Evolutionary conservation across 1,139 yeast species (phyloP).

Genomic region (Nadsonia starkeyi-henricii): DNA sequence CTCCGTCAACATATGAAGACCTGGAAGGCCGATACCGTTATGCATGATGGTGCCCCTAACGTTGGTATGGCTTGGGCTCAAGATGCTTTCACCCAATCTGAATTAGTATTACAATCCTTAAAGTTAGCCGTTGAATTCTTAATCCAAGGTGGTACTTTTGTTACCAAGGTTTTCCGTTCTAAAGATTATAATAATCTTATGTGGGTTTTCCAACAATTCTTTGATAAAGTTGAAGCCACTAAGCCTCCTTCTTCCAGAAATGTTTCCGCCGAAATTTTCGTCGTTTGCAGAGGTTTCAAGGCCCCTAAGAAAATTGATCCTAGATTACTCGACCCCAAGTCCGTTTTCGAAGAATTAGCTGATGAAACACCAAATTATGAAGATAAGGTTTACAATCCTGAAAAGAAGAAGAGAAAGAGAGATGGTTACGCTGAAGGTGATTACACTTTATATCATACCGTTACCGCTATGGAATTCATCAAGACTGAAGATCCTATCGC

Average conservation of each 20-base stretch:
- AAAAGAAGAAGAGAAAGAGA: conserved; percentile 77
- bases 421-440: conserved; percentile 97
- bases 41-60: conserved; percentile 99
- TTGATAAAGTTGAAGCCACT: conserved; percentile 94
- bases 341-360: conserved; percentile 79
- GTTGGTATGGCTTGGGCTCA: conserved; percentile 99
- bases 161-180: conserved; percentile 92
- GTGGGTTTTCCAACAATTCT: conserved; percentile 95
- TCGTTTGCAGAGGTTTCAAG: conserved; percentile 88
- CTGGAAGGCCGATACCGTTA: conserved; percentile 96
- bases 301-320: conserved; percentile 95
- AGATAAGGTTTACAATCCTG: conserved; percentile 89
- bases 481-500: conserved; percentile 72
- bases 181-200: conserved; percentile 91
- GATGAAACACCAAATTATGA: conserved; percentile 65
- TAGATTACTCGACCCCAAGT: conserved; percentile 75
- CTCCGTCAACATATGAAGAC: conserved; percentile 93
- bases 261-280: conserved; percentile 97
- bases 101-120: conserved; percentile 82
- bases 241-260: conserved; percentile 98
- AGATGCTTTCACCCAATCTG: conserved; percentile 97
- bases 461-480: conserved; percentile 68
- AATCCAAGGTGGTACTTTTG: conserved; percentile 87
- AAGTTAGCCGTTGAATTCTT: conserved; percentile 92
- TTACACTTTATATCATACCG: conserved; percentile 57